Base-by-base conservation (phyloP, 495 filamentous ascomycete species). In the Aspergillus bertholletiae region DNA sequence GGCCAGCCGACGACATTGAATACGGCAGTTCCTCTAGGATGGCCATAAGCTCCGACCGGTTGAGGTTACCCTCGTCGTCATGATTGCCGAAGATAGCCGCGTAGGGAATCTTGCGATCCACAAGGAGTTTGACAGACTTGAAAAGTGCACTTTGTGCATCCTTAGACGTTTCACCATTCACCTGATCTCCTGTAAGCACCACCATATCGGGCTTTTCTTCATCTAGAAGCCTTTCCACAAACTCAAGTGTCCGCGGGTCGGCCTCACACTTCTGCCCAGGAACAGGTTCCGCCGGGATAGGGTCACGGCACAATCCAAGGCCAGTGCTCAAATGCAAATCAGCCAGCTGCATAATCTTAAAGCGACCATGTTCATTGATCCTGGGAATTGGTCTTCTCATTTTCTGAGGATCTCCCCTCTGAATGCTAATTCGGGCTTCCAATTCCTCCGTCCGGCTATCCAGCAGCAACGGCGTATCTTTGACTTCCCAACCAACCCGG, bases 41-140 rank as follows among this genome's bases (percentile, higher is more conserved):
- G 6, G 83, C 74, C 93, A 97, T 97, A 57, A 89, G 84, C 5
- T 82, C 82, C 5, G 78, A 71, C 21, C 95, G 87, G 21, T 84
- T 80, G 51, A 96, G 78, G 46, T 90, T 80, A 15, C 89, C 88
- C 76, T 97, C 93, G 66, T 97, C 92, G 66, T 98, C 94, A 69
- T 98, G 94, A 66, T 98, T 98, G 39, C 94, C 94, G 63, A 97
- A 96, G 51, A 98, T 97, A 45, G 87, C 84, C 34, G 91, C 93
- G 61, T 93, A 98, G 0, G 94, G 95, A 39, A 96, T 88, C 59
- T 88, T 88, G 65, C 86, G 90, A 63, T 90, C 83, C 56, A 93
- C 87, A 46, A 98, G 82, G 3, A 93, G 75, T 55, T 90, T 86
- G 17, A 90, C 91, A 56, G 91, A 90, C 71, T 98, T 98, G 77